phyloP scores from a whole-genome alignment of 768 basidiomycete genomes.

The Kwoniella heveanensis region DNA sequence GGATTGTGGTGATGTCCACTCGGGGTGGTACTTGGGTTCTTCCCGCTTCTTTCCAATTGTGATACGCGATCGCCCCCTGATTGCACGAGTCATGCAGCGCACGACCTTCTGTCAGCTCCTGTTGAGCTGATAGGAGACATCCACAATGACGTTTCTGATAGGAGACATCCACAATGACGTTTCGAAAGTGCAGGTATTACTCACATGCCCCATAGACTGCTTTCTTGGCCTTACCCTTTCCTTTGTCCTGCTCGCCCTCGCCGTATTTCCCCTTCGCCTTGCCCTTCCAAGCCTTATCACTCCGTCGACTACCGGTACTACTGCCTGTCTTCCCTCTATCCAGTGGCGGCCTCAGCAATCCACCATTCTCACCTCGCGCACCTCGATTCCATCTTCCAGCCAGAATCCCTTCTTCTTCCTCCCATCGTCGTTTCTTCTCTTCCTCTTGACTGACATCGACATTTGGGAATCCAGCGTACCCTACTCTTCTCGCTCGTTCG shows the following conservation, averaged over 20 bases:
- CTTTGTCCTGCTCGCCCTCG: constrained; percentile 32
- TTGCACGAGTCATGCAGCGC: too few species aligned
- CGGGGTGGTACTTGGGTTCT: not conserved
- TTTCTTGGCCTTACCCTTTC: constrained; percentile 14
- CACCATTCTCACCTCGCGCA: constrained; percentile 53
- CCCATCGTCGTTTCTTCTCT: constrained; percentile 69
- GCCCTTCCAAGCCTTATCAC: constrained; percentile 34
- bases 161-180: too few species aligned
- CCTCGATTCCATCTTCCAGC: constrained; percentile 63
- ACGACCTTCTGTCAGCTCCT: too few species aligned
- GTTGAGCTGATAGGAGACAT: too few species aligned
- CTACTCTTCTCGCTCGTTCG: constrained; percentile 70
- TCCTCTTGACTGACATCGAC: constrained; percentile 81
- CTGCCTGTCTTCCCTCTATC: constrained; percentile 45
- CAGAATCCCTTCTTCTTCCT: constrained; percentile 82
- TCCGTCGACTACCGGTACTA: constrained; percentile 15
- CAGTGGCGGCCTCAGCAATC: constrained; percentile 62
- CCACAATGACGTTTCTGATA: too few species aligned
- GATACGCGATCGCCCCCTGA: constrained; percentile 49
- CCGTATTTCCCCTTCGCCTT: constrained; percentile 64
- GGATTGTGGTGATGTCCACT: constrained; percentile 20
- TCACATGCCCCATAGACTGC: constrained; percentile 52
- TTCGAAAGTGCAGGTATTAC: too few species aligned
- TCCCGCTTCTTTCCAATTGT: constrained; percentile 11
- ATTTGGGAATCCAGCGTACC: constrained; percentile 87